Evolutionary conservation across 805 yeast genomes (phyloP).

Genomic region (Priceomyces castillae): DNA sequence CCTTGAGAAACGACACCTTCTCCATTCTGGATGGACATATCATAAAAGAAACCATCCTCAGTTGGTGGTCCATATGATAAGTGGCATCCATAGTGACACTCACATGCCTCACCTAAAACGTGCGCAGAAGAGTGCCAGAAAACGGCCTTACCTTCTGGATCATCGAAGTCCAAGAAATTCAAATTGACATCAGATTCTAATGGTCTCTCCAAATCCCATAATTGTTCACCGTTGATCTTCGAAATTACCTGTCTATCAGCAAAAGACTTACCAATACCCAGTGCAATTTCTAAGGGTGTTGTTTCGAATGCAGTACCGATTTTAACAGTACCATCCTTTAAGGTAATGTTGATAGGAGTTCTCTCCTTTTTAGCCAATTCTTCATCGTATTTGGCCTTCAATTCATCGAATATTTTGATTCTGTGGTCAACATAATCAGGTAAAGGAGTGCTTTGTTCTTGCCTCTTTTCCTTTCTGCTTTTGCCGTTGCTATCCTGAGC

Average conservation of each 20-base stretch:
- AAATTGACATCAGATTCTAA: conserved; percentile 67
- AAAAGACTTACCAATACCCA: conserved; percentile 79
- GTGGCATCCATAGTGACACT: conserved; percentile 93
- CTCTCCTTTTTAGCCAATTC: conserved; percentile 60
- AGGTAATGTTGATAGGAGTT: conserved; percentile 66
- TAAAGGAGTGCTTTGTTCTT: conserved; percentile 49
- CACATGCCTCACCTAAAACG: conserved; percentile 96
- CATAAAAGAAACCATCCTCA: conserved; percentile 96
- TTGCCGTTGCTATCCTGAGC: conserved; percentile 11
- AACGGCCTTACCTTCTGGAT: conserved; percentile 91
- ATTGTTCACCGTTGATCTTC: conserved; percentile 73
- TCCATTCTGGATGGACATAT: conserved; percentile 81
- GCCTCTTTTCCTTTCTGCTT: conserved; percentile 34
- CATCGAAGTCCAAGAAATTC: conserved; percentile 86
- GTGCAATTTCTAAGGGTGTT: conserved; percentile 82
- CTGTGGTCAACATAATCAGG: conserved; percentile 85
- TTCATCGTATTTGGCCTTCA: conserved; percentile 75
- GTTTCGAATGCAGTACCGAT: conserved; percentile 88
- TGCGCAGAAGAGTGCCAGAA: conserved; percentile 99
- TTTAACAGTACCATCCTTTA: conserved; percentile 81
- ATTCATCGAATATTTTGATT: conserved; percentile 70
- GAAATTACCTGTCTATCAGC: conserved; percentile 88
- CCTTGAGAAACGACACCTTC: conserved; percentile 66
- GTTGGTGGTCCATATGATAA: conserved; percentile 91
- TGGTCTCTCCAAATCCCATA: conserved; percentile 97